A percentile compares a stretch with the other conserved stretches of the same genome.
Conservation (phyloP, 2,329 filamentous ascomycete species). For the Penicillium polonicum region DNA sequence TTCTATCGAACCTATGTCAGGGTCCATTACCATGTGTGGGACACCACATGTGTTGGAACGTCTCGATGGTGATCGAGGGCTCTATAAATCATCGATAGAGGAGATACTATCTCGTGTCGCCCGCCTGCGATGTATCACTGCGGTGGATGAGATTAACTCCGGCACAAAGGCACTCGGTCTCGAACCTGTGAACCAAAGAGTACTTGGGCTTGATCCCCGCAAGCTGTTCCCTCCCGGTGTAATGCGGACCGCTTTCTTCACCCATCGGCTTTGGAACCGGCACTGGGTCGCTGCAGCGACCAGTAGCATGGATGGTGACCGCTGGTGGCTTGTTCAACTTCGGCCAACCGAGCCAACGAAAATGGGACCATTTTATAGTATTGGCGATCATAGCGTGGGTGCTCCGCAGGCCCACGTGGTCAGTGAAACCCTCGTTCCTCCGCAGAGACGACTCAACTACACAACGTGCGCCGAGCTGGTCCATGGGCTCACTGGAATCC, state of each 20-base stretch:
- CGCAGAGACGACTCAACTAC: conserved; percentile 23
- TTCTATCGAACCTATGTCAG: conserved; percentile 73
- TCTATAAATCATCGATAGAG: conserved; percentile 44
- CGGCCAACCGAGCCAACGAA: conserved; percentile 19
- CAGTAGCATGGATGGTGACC: conserved; percentile 69
- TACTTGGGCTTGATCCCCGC: conserved; percentile 49
- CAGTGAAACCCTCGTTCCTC: conserved; percentile 28
- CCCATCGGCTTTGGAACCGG: conserved; percentile 49
- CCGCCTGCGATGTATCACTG: conserved; percentile 40
- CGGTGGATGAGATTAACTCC: conserved; percentile 42
- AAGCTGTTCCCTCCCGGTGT: conserved; percentile 63
- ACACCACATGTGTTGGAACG: conserved; percentile 56
- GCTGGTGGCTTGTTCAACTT: conserved; percentile 68
- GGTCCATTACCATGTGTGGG: conserved; percentile 70
- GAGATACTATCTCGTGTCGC: conserved; percentile 41
- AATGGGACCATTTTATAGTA: neutral
- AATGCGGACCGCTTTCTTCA: conserved; percentile 65
- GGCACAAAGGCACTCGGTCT: conserved; percentile 39
- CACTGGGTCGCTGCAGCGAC: conserved; percentile 74
- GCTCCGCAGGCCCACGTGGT: conserved; percentile 32
- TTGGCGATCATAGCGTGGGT: conserved; percentile 16
- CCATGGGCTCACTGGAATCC: conserved; percentile 37
- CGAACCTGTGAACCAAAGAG: conserved; percentile 38
- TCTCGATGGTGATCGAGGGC: conserved; percentile 66
- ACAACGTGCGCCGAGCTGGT: conserved; percentile 35